These are phyloP conservation scores for Emericellopsis cladophorae DNA, from an alignment of 2,329 filamentous ascomycete genomes.

Conservation along the genomic window DNA sequence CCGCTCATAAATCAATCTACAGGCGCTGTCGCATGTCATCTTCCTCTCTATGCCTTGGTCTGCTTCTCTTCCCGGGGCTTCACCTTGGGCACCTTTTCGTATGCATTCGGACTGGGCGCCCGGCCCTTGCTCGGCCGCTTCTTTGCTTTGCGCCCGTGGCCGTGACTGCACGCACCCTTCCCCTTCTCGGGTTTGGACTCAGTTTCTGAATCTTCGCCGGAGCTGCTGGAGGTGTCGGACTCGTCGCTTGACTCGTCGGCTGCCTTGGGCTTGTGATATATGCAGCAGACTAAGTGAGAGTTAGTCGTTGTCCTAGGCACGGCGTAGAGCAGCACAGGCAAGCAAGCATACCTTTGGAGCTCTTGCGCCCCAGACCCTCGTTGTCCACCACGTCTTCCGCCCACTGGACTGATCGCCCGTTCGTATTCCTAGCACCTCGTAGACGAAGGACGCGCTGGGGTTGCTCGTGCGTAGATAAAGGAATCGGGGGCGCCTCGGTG, in stretches of 20 bases:
- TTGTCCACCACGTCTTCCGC: conserved; percentile 90
- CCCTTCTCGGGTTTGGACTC: conserved; percentile 13
- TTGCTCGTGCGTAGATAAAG: conserved; percentile 12
- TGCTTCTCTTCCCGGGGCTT: conserved; percentile 18
- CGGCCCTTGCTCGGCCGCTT: conserved; percentile 23
- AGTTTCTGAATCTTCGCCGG: conserved; percentile 32
- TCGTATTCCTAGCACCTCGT: conserved; percentile 31
- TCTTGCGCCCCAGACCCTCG: conserved; percentile 87
- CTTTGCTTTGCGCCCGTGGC: conserved; percentile 8
- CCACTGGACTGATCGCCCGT: conserved; percentile 67
- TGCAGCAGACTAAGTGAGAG: conserved; percentile 71
- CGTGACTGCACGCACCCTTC: conserved; percentile 28
- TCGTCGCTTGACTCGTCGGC: conserved; percentile 74
- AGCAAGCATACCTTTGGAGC: conserved; percentile 62
- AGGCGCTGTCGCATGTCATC: background rate
- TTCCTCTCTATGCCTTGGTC: conserved; percentile 9
- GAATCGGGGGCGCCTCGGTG: conserved; percentile 14
- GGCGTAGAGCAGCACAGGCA: background rate
- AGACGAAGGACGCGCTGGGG: conserved; percentile 33
- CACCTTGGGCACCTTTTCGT: conserved; percentile 55
- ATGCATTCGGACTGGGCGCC: conserved; percentile 63
- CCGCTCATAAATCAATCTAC: background rate
- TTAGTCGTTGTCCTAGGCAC: background rate
- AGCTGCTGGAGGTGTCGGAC: conserved; percentile 44
- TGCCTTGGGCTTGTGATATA: conserved; percentile 78